A percentile compares a stretch with the other conserved stretches of the same genome.
phyloP scores from a whole-genome alignment of 192 early-diverging fungal genomes.

The Chytriomyces sp. region DNA sequence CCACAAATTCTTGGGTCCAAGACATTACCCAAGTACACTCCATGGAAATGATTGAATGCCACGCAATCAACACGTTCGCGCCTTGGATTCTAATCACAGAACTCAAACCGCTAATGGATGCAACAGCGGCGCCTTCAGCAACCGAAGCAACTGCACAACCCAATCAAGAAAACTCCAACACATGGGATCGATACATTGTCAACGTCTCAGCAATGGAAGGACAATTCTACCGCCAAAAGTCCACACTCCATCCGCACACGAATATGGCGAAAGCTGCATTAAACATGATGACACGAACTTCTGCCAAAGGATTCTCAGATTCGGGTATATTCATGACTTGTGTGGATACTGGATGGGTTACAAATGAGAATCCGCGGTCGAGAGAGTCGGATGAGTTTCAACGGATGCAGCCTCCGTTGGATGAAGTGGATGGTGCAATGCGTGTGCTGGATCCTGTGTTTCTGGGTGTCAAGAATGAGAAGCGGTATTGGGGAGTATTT shows the following conservation, averaged over 20 bases:
- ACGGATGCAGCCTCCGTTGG: slow-evolving; percentile 48
- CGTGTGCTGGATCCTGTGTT: slow-evolving; percentile 59
- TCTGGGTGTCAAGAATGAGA: slow-evolving; percentile 43
- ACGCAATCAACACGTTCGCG: slow-evolving; percentile 60
- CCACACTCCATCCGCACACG: slow-evolving; percentile 45
- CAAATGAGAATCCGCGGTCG: slow-evolving; percentile 55
- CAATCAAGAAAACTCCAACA: neutral
- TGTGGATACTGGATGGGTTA: slow-evolving; percentile 64
- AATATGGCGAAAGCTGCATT: slow-evolving; percentile 55
- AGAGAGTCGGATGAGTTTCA: slow-evolving; percentile 38
- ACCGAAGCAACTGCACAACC: neutral
- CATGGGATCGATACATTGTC: slow-evolving; percentile 48
- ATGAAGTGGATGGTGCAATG: slow-evolving; percentile 61
- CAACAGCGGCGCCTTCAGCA: slow-evolving; percentile 16
- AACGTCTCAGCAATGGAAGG: slow-evolving; percentile 61
- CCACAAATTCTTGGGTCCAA: slow-evolving; percentile 53
- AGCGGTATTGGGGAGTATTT: slow-evolving; percentile 54
- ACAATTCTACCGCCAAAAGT: slow-evolving; percentile 57
- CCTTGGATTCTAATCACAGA: slow-evolving; percentile 57
- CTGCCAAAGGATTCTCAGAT: slow-evolving; percentile 43
- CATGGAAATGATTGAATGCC: slow-evolving; percentile 60
- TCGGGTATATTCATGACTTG: slow-evolving; percentile 55
- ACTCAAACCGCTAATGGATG: slow-evolving; percentile 49
- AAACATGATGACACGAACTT: slow-evolving; percentile 61
- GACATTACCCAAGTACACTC: slow-evolving; percentile 50